Conservation (phyloP, 306 rosid species). For the Begonia masoniana region DNA sequence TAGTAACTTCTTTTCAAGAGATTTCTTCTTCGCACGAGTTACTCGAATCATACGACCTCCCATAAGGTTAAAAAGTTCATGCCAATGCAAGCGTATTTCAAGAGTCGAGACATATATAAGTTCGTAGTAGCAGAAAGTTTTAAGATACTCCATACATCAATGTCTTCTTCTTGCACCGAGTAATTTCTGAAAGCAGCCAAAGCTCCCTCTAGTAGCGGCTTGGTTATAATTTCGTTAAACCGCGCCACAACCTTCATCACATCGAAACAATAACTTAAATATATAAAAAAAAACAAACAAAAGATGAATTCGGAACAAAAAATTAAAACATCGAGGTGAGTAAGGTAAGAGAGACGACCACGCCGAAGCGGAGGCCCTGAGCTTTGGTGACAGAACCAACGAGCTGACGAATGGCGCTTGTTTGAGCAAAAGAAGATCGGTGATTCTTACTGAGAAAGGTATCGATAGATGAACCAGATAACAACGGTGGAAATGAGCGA, state of each 20-base stretch:
- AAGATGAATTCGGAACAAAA: background rate
- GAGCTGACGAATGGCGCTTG: conserved; percentile 66
- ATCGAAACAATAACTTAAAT: background rate
- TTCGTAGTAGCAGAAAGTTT: background rate
- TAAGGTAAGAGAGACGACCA: conserved; percentile 24
- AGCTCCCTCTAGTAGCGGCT: conserved; percentile 81
- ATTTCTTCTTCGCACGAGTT: no score
- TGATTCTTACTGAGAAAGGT: conserved; percentile 21
- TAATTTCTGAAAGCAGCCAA: conserved; percentile 64
- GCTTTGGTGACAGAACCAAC: conserved; percentile 65
- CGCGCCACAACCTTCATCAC: conserved; percentile 73
- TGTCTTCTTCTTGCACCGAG: conserved; percentile 68
- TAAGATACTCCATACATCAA: conserved; percentile 43
- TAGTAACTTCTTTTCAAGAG: no score
- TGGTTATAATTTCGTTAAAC: conserved; percentile 83
- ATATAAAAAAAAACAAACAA: background rate
- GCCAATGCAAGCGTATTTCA: no score
- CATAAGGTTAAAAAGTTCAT: no score
- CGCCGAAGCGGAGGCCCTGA: conserved; percentile 77
- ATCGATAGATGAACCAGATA: background rate
- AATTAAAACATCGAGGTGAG: background rate
- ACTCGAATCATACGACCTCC: no score
- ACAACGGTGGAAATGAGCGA: conserved; percentile 1
- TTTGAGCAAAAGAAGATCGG: conserved; percentile 30
- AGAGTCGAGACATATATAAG: no score